Base-by-base conservation (phyloP, 768 basidiomycete species). In the Pleurotus eryngii region DNA sequence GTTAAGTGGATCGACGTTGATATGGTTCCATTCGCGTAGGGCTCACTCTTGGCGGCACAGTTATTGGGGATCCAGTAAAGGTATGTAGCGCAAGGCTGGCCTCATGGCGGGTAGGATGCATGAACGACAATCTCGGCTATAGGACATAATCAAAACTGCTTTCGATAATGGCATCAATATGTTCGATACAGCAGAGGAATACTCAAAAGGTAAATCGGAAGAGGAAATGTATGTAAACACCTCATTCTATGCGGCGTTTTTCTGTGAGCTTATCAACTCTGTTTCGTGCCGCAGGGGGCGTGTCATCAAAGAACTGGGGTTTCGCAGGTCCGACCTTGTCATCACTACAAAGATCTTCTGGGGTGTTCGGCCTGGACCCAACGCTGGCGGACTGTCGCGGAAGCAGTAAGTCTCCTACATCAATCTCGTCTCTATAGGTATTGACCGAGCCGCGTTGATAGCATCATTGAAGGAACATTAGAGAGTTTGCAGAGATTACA, bases 321-420 rank as follows among this genome's bases (percentile, higher is more conserved):
- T 85, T 62, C 78, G 82, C 37, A 79, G 89, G 27, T 74, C 77
- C 11, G 90, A 92, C 64, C 71, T 91, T 12, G 78, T 93, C 51
- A 76, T 93, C 64, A 82, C 86, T n/a, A 93, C 91, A 57, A 92
- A 92, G 69, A 59, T 92, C 40, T 92, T 84, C 77, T 92, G 87
- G 79, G 91, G 91, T 5, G 72, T 80, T 3, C 72, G 82, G 55
- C 66, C 68, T 22, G 86, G 84, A 45, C 85, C 80, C 0, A 87
- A 88, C 62, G 79, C 76, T 59, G 69, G 68, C 51, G 84, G 84
- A 20, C 69, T 85, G 8, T 82, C 81, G 3, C 72, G 82, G 46
- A 84, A 85, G 63, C 84, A 85, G 83, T 84, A 59, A 55, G 82
- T 74, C 5, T 35, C 50, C 17, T 50, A n/a, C 15, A 18, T 24